A percentile compares a stretch with the other conserved stretches of the same genome.
Evolutionary conservation across 1,284 basidiomycete species (phyloP).

Genomic region (Marasmius tenuissimus): DNA sequence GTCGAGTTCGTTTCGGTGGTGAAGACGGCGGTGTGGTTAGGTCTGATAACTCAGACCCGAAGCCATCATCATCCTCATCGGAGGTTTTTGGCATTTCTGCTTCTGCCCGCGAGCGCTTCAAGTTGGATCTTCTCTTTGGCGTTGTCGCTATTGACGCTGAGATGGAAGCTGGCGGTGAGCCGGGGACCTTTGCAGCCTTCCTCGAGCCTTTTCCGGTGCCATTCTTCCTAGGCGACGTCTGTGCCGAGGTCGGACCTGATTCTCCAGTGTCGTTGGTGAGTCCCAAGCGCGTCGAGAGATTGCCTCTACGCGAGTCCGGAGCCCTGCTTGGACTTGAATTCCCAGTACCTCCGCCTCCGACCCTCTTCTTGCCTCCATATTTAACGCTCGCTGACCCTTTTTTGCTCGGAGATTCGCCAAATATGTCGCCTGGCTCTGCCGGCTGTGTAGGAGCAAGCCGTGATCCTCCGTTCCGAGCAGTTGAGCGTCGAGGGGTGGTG

Average conservation of each 20-base stretch:
- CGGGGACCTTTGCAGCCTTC: not conserved
- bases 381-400: slow-evolving; percentile 10
- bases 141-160: not conserved
- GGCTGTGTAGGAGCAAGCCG: not conserved
- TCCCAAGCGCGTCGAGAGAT: not conserved
- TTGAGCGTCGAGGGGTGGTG: not conserved
- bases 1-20: not conserved
- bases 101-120: not conserved
- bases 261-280: not conserved
- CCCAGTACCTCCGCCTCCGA: not conserved
- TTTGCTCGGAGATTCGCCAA: slow-evolving; percentile 4
- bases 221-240: not conserved
- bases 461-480: not conserved
- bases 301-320: not conserved
- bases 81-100: not conserved
- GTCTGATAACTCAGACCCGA: not conserved
- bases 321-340: not conserved
- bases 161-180: not conserved
- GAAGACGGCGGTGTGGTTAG: not conserved
- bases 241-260: not conserved
- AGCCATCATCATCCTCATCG: not conserved
- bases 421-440: not conserved
- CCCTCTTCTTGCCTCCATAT: slow-evolving; percentile 7
- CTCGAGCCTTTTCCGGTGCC: not conserved
- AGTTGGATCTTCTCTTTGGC: not conserved